A percentile compares a stretch with the other conserved stretches of the same genome.
Evolutionary conservation across 2,329 filamentous ascomycete species (phyloP).

Genomic region (Cercospora brassicicola): DNA sequence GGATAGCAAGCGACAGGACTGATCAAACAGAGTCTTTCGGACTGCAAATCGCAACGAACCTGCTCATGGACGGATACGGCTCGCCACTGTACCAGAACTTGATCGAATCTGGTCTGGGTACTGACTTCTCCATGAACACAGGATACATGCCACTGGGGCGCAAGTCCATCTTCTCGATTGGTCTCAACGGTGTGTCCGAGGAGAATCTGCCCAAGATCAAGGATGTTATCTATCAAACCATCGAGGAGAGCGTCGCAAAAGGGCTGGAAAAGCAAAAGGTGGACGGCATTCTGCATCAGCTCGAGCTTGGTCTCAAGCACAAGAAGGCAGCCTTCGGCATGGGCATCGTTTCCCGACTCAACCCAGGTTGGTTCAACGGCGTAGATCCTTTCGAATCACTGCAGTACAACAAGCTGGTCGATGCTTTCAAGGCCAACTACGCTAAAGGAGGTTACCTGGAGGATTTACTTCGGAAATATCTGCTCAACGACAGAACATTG

Average conservation of each 20-base stretch:
- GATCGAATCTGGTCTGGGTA: conserved; percentile 84
- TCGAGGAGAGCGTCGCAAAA: conserved; percentile 67
- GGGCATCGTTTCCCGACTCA: conserved; percentile 81
- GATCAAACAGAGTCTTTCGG: conserved; percentile 88
- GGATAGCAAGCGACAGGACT: conserved; percentile 80
- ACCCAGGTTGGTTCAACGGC: conserved; percentile 93
- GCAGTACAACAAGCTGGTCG: conserved; percentile 86
- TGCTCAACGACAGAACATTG: conserved; percentile 81
- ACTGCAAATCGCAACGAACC: conserved; percentile 73
- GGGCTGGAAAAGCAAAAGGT: conserved; percentile 91
- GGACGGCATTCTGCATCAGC: conserved; percentile 87
- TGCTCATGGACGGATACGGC: conserved; percentile 91
- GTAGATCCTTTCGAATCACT: conserved; percentile 88
- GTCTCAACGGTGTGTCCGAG: conserved; percentile 83
- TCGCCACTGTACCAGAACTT: conserved; percentile 87
- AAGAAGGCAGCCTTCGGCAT: conserved; percentile 96
- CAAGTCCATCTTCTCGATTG: conserved; percentile 84
- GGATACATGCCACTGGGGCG: conserved; percentile 79
- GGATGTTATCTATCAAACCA: conserved; percentile 68
- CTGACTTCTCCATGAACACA: conserved; percentile 91
- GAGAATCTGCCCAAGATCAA: conserved; percentile 76
- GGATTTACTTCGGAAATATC: conserved; percentile 80
- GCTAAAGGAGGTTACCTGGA: conserved; percentile 79
- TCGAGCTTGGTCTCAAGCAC: conserved; percentile 91
- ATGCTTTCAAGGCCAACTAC: conserved; percentile 75